Evolutionary conservation across 1,139 yeast species (phyloP).

Genomic region (Ogataea hybrid): DNA sequence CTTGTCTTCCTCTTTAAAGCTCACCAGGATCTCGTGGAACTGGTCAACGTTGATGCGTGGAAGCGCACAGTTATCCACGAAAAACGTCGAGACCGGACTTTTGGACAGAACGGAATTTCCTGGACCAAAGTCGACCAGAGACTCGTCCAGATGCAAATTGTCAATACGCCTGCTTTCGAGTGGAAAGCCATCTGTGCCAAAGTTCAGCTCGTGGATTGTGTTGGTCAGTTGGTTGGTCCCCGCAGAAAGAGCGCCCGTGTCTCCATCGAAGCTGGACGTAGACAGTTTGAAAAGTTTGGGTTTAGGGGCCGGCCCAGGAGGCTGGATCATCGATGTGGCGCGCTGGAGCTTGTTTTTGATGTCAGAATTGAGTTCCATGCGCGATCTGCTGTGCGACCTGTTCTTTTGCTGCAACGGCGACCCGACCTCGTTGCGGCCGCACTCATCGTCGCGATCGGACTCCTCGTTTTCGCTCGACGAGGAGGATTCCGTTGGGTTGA

Average conservation of each 20-base stretch:
- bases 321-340: constrained; percentile 22
- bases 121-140: constrained; percentile 7
- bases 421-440: constrained; percentile 21
- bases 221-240: constrained; percentile 27
- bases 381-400: constrained; percentile 14
- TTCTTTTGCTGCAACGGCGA: constrained; percentile 30
- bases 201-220: constrained; percentile 27
- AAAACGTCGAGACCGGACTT: constrained; percentile 45
- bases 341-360: constrained; percentile 24
- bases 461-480: constrained; percentile 24
- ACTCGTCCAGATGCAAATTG: constrained; percentile 3
- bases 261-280: constrained; percentile 10
- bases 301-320: constrained; percentile 10
- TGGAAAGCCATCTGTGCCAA: constrained; percentile 4
- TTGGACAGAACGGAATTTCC: constrained; percentile 40
- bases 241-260: constrained; percentile 15
- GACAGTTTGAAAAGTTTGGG: constrained; percentile 15
- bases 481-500: constrained; percentile 16
- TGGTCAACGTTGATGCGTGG: constrained; percentile 73
- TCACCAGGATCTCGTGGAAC: constrained; percentile 60
- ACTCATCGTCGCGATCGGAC: constrained; percentile 19
- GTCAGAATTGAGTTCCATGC: constrained; percentile 16
- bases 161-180: background rate
- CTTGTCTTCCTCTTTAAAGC: constrained; percentile 29
- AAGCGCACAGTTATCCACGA: constrained; percentile 59